A percentile compares a stretch with the other conserved stretches of the same genome.
These are phyloP conservation scores for Blastocystis sp. DNA, from an alignment of 352 stramenopile species.

Conservation along the genomic window DNA sequence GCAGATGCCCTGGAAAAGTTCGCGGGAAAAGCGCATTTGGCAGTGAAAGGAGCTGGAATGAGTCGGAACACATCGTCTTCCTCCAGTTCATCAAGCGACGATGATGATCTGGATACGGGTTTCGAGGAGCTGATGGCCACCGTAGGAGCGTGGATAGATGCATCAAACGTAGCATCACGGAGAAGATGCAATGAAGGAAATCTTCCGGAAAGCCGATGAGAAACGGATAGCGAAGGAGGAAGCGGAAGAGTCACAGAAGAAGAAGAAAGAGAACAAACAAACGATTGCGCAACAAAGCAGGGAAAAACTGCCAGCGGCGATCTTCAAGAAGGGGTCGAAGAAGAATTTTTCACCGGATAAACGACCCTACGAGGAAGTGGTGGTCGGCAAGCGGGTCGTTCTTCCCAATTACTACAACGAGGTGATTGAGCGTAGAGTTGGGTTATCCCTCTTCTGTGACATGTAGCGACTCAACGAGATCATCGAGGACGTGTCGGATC, in stretches of 20 bases:
- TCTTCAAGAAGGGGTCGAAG: neutral
- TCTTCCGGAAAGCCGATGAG: neutral
- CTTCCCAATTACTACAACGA: neutral
- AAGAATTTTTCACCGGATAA: neutral
- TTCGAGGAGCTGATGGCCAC: neutral
- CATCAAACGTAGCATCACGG: neutral
- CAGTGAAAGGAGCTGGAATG: too few relatives aligned
- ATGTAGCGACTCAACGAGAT: constrained; percentile 15
- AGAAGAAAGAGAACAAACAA: neutral
- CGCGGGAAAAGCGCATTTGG: too few relatives aligned
- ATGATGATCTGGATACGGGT: neutral
- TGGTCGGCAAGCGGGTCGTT: neutral
- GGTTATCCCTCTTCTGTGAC: neutral
- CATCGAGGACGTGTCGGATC: neutral
- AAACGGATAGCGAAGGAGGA: neutral
- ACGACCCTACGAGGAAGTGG: neutral
- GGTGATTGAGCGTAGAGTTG: neutral
- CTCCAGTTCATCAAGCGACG: neutral
- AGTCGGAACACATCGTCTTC: neutral
- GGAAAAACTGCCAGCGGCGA: too few relatives aligned
- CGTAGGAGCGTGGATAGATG: neutral
- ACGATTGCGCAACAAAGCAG: too few relatives aligned
- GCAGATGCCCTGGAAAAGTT: too few relatives aligned
- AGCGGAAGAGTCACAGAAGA: neutral
- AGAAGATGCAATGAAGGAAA: neutral